Percentiles rank a stretch among this genome's conserved stretches.
These are phyloP conservation scores for Silene vulgaris DNA, from an alignment of 179 eudicot species.

Conservation along the genomic window DNA sequence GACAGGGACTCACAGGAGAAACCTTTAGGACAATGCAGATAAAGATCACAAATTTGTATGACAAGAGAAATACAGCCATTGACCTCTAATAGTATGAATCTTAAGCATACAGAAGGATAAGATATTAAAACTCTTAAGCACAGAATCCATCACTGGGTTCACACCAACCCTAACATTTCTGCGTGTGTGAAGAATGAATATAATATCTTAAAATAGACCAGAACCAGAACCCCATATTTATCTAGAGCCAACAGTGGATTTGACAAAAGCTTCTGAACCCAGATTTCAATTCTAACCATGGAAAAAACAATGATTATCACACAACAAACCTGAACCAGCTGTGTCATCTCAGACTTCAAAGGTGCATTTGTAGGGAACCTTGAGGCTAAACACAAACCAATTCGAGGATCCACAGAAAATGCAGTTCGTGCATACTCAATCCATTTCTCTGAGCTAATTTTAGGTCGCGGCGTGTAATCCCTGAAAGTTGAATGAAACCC, in stretches of 20 bases:
- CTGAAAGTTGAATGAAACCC: constrained; percentile 36
- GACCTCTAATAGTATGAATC: constrained; percentile 62
- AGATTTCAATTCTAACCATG: not conserved
- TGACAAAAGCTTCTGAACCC: constrained; percentile 10
- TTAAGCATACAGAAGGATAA: constrained; percentile 74
- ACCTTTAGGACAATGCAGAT: not conserved
- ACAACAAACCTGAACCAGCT: constrained; percentile 77
- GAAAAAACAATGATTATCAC: constrained; percentile 19
- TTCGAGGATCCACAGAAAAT: constrained; percentile 88
- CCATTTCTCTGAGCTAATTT: constrained; percentile 89
- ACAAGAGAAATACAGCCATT: constrained; percentile 8
- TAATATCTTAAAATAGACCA: not conserved
- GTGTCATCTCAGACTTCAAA: constrained; percentile 79
- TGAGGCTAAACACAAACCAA: constrained; percentile 77
- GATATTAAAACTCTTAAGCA: constrained; percentile 79
- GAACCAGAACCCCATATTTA: not conserved
- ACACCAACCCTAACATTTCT: not conserved
- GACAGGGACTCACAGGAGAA: not conserved
- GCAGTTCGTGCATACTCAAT: constrained; percentile 85
- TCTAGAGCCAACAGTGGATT: not conserved
- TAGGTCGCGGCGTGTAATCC: constrained; percentile 65
- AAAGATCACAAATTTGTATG: not conserved
- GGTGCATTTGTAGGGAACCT: constrained; percentile 74
- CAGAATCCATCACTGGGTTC: constrained; percentile 63
- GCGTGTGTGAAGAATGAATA: not conserved